phyloP scores from a whole-genome alignment of 2,329 filamentous ascomycete species.

The Aspergillus sp. region DNA sequence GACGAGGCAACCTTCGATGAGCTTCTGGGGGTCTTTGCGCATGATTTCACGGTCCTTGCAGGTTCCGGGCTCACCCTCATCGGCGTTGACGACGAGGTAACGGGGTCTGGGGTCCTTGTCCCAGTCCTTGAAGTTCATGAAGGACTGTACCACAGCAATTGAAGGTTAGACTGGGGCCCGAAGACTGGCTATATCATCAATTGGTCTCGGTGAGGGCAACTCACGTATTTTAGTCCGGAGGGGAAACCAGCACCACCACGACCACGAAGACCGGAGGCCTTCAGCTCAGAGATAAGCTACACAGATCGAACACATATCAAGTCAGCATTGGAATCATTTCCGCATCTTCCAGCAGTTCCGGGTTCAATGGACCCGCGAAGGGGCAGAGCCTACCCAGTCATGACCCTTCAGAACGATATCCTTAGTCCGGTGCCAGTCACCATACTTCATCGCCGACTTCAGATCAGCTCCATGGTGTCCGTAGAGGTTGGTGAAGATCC shows the following conservation, averaged over 20 bases:
- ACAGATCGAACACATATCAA: not conserved
- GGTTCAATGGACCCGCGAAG: not conserved
- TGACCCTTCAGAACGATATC: constrained; percentile 96
- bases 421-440: constrained; percentile 99
- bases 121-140: constrained; percentile 99
- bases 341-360: not conserved
- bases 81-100: constrained; percentile 96
- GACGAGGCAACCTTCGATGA: constrained; percentile 93
- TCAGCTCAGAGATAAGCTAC: constrained; percentile 93
- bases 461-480: constrained; percentile 87
- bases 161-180: not conserved
- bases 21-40: constrained; percentile 99
- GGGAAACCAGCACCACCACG: constrained; percentile 97
- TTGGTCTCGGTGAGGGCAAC: constrained; percentile 35
- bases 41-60: constrained; percentile 99
- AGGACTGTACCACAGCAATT: constrained; percentile 64
- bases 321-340: constrained; percentile 26
- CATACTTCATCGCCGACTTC: constrained; percentile 94
- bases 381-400: constrained; percentile 67
- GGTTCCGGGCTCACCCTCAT: constrained; percentile 97
- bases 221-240: constrained; percentile 97
- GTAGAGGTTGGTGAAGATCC: constrained; percentile 99
- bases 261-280: constrained; percentile 91
- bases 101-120: constrained; percentile 95
- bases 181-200: not conserved